Evolutionary conservation across 2,329 filamentous ascomycete genomes (phyloP).

Genomic region (Cladophialophora yegresii): DNA sequence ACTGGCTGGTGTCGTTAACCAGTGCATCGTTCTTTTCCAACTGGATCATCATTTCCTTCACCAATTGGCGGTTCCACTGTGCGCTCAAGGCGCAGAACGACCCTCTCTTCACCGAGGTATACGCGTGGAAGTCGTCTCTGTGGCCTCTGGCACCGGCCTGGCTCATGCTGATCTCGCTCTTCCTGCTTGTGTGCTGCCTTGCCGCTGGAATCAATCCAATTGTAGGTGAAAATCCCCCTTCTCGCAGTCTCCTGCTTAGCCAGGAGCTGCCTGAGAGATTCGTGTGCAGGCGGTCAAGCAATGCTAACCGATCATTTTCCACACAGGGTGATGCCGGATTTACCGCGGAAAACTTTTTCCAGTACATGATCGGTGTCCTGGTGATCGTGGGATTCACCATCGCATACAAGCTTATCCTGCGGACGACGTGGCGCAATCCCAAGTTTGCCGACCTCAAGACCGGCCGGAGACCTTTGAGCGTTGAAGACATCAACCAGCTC

Average conservation of each 20-base stretch:
- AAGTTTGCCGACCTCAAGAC: slow-evolving; percentile 35
- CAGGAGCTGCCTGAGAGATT: not conserved
- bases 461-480: slow-evolving; percentile 33
- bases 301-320: not conserved
- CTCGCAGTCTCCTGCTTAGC: not conserved
- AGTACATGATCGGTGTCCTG: slow-evolving; percentile 38
- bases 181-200: slow-evolving; percentile 33
- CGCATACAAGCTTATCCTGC: slow-evolving; percentile 37
- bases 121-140: slow-evolving; percentile 39
- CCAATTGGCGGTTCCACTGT: slow-evolving; percentile 40
- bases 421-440: slow-evolving; percentile 33
- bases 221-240: not conserved
- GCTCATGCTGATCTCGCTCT: slow-evolving; percentile 35
- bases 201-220: slow-evolving; percentile 26
- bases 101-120: slow-evolving; percentile 36
- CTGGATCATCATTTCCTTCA: slow-evolving; percentile 43
- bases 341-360: slow-evolving; percentile 37
- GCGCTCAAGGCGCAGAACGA: slow-evolving; percentile 39
- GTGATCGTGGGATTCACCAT: slow-evolving; percentile 35
- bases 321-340: slow-evolving; percentile 17
- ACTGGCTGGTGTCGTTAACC: slow-evolving; percentile 40
- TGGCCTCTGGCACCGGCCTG: slow-evolving; percentile 41
- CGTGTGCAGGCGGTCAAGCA: not conserved
- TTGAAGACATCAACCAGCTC: slow-evolving; percentile 36
- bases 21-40: slow-evolving; percentile 41